These are phyloP conservation scores for Trametes polyzona DNA, from an alignment of 1,284 basidiomycete species.

Conservation along the genomic window DNA sequence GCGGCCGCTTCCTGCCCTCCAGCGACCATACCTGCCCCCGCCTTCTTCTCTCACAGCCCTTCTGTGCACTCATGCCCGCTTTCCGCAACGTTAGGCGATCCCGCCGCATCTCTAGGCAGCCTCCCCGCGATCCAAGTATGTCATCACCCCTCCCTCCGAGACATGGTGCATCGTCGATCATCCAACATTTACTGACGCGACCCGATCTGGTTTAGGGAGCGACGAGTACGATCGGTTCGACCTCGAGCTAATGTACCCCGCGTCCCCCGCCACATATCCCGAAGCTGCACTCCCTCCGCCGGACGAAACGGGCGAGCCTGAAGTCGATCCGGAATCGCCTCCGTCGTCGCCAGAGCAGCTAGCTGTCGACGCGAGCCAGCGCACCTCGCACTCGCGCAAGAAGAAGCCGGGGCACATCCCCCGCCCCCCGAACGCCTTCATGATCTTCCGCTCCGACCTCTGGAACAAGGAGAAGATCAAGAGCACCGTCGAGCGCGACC, in stretches of 20 bases:
- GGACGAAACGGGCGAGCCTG: conserved; percentile 18
- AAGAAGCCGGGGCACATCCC: conserved; percentile 56
- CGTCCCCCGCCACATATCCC: conserved; percentile 2
- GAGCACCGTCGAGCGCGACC: conserved; percentile 43
- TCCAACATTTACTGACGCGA: conserved; percentile 4
- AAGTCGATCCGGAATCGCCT: conserved; percentile 11
- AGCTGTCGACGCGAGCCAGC: conserved; percentile 25
- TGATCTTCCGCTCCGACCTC: conserved; percentile 77
- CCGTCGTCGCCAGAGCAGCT: background rate
- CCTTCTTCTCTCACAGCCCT: conserved; percentile 4
- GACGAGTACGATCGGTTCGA: conserved; percentile 24
- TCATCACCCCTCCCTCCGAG: background rate
- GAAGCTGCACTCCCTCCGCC: conserved; percentile 1
- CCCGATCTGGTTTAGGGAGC: conserved; percentile 14
- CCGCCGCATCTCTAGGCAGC: conserved; percentile 43
- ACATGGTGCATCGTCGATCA: background rate
- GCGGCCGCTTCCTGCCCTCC: conserved; percentile 15
- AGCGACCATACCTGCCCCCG: conserved; percentile 7
- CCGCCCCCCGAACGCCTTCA: conserved; percentile 85
- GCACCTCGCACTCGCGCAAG: conserved; percentile 46
- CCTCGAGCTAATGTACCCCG: conserved; percentile 21
- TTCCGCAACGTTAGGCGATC: conserved; percentile 41
- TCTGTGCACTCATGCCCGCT: conserved; percentile 36
- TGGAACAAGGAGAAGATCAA: conserved; percentile 53
- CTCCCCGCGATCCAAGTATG: conserved; percentile 31